Evolutionary conservation across 352 stramenopile species (phyloP).

Genomic region (Phytopythium delawarense): DNA sequence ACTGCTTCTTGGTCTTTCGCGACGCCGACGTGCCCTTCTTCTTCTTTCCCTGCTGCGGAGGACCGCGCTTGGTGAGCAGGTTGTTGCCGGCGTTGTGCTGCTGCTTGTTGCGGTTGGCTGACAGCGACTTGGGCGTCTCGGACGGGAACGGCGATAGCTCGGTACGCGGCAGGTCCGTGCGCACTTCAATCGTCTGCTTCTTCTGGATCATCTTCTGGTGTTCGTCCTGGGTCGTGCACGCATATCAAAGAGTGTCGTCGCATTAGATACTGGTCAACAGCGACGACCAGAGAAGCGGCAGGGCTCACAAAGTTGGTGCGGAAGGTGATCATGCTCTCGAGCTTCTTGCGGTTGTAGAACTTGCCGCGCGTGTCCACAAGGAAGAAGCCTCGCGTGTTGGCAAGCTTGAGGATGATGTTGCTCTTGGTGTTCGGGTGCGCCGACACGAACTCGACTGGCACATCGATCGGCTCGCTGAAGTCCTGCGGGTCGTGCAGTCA

Average conservation of each 20-base stretch:
- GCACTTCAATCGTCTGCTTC: constrained; percentile 48
- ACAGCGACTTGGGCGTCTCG: constrained; percentile 17
- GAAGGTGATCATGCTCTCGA: constrained; percentile 87
- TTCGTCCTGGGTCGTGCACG: constrained; percentile 37
- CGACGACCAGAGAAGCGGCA: background rate
- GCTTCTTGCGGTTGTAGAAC: constrained; percentile 85
- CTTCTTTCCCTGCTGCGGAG: constrained; percentile 2
- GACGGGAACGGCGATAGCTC: constrained; percentile 36
- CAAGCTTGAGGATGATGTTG: constrained; percentile 85
- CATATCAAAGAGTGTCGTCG: background rate
- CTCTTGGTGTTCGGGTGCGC: constrained; percentile 81
- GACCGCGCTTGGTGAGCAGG: constrained; percentile 12
- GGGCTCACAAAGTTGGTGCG: constrained; percentile 62
- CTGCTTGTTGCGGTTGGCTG: constrained; percentile 1
- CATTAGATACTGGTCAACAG: background rate
- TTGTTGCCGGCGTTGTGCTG: constrained; percentile 18
- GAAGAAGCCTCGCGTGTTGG: constrained; percentile 67
- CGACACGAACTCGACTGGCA: constrained; percentile 63
- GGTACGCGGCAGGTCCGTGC: constrained; percentile 64
- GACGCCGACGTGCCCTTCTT: constrained; percentile 21
- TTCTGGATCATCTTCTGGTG: constrained; percentile 75
- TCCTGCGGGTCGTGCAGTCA: constrained; percentile 50
- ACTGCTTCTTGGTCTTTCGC: constrained; percentile 19
- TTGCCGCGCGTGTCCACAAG: constrained; percentile 74
- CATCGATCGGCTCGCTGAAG: constrained; percentile 56